A percentile compares a stretch with the other conserved stretches of the same genome.
Conservation (phyloP, 2,329 filamentous ascomycete genomes). For the Rhynchosporium graminicola region DNA sequence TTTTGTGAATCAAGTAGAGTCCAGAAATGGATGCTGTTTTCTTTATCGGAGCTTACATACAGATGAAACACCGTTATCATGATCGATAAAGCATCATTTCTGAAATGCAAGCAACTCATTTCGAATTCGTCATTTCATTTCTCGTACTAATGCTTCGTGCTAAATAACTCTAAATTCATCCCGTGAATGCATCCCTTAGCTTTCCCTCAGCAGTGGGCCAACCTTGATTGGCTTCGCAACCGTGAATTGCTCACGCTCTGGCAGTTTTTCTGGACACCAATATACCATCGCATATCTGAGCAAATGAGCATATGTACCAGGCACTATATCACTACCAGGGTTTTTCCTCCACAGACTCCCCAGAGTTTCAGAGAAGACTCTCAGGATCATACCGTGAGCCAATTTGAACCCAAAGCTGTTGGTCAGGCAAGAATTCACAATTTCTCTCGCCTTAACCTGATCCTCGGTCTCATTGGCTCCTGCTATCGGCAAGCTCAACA, state of each 20-base stretch:
- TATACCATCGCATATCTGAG: slow-evolving; percentile 51
- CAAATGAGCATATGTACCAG: slow-evolving; percentile 57
- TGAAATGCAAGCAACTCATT: too few species aligned
- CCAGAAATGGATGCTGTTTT: too few species aligned
- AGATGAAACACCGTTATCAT: too few species aligned
- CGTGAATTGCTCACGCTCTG: slow-evolving; percentile 28
- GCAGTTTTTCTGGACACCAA: slow-evolving; percentile 49
- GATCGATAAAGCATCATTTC: too few species aligned
- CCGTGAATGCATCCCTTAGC: neutral
- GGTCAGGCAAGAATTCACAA: slow-evolving; percentile 53
- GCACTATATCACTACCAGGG: slow-evolving; percentile 49
- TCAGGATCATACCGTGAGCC: slow-evolving; percentile 54
- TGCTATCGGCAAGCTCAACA: slow-evolving; percentile 48
- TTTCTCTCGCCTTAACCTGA: slow-evolving; percentile 50
- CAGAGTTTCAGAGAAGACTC: slow-evolving; percentile 51
- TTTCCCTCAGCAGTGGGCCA: neutral
- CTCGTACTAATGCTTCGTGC: too few species aligned
- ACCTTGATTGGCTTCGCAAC: slow-evolving; percentile 9
- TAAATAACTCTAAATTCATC: too few species aligned
- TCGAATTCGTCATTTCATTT: too few species aligned
- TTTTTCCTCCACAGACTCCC: slow-evolving; percentile 55
- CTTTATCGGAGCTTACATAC: too few species aligned
- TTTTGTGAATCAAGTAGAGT: too few species aligned
- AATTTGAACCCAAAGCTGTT: slow-evolving; percentile 57
- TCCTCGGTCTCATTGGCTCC: slow-evolving; percentile 47